Percentiles rank a stretch among this genome's conserved stretches.
phyloP scores from a whole-genome alignment of 2,329 filamentous ascomycete genomes.

The Calonectria honghensis region DNA sequence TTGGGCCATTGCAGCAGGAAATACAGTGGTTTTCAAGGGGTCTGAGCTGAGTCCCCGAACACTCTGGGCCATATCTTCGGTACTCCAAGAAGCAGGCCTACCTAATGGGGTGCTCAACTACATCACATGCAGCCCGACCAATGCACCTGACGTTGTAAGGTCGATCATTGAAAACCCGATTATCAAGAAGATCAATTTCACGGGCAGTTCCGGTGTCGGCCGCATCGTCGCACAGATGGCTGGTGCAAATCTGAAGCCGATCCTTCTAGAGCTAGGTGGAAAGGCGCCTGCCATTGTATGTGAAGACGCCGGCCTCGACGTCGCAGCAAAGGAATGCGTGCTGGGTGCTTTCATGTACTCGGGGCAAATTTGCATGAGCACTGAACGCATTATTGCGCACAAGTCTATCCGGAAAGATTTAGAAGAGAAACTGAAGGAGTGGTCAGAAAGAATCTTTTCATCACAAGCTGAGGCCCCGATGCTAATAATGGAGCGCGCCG shows the following conservation, averaged over 20 bases:
- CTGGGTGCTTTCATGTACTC: slow-evolving; percentile 69
- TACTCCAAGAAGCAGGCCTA: slow-evolving; percentile 64
- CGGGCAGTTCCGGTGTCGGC: slow-evolving; percentile 58
- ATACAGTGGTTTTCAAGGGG: slow-evolving; percentile 53
- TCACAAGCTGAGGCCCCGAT: slow-evolving; percentile 27
- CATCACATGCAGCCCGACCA: slow-evolving; percentile 57
- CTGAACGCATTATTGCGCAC: slow-evolving; percentile 59
- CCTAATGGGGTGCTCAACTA: slow-evolving; percentile 64
- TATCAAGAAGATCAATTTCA: slow-evolving; percentile 41
- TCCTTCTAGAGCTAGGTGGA: slow-evolving; percentile 69
- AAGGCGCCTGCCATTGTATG: slow-evolving; percentile 66
- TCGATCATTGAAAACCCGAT: slow-evolving; percentile 59
- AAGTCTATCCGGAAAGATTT: slow-evolving; percentile 66
- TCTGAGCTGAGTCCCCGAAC: slow-evolving; percentile 58
- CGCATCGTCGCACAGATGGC: slow-evolving; percentile 61
- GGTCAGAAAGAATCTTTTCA: slow-evolving; percentile 27
- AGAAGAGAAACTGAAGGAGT: slow-evolving; percentile 32
- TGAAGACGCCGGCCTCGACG: slow-evolving; percentile 66
- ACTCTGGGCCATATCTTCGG: slow-evolving; percentile 57
- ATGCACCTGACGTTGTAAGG: slow-evolving; percentile 60
- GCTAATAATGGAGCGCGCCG: slow-evolving; percentile 34
- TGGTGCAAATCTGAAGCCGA: slow-evolving; percentile 65
- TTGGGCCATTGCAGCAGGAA: slow-evolving; percentile 39
- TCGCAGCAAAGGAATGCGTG: slow-evolving; percentile 58
- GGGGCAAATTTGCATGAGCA: slow-evolving; percentile 90